Base-by-base conservation (phyloP, 1,284 basidiomycete species). In the Boletus mariae region DNA sequence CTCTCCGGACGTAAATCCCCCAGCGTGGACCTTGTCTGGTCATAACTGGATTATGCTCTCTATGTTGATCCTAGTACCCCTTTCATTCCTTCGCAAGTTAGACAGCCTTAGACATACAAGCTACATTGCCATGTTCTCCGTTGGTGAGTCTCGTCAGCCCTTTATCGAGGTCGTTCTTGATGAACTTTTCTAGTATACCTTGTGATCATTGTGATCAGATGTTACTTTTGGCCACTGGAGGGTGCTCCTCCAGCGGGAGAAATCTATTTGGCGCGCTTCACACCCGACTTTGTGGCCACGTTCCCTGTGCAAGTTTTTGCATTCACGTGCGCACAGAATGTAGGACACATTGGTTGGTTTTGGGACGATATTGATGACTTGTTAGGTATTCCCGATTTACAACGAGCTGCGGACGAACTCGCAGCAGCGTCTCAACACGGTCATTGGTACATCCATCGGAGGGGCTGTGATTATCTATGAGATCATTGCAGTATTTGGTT, bases 281-380 rank as follows among this genome's bases (percentile, higher is more conserved):
- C 89, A 7, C 81, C 93, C 8, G 82, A 77, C 53, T 89, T 96
- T 63, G 76, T 98, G 13, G 84, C 89, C 23, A 94, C 83, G 28
- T 93, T 93, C 75, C 96, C 94, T 0, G 92, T 99, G 9, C 94
- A 98, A 71, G 91, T 98, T 2, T 97, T 98, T 72, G 92, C 92
- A 9, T 95, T 87, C 67, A 95, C 93, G 5, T 94, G 93, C 64
- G 80, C 90, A 13, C 92, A 95, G 76, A 95, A 96, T 65, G 92
- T 94, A 68, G 61, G 84, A 68, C 25, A 15, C 6, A 12, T 20
- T 45, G 32, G 45, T 48, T 45, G 42, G 35, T 47, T 44, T 59
- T 61, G 57, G 49, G 53, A 47, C 6, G 44, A 52, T 63, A 61
- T 53, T 64, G 65, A 63, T 61, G 59, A 50, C 53, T 46, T 4